Base-by-base conservation (phyloP, 768 basidiomycete species). In the Tylopilus cervinicoccineus region DNA sequence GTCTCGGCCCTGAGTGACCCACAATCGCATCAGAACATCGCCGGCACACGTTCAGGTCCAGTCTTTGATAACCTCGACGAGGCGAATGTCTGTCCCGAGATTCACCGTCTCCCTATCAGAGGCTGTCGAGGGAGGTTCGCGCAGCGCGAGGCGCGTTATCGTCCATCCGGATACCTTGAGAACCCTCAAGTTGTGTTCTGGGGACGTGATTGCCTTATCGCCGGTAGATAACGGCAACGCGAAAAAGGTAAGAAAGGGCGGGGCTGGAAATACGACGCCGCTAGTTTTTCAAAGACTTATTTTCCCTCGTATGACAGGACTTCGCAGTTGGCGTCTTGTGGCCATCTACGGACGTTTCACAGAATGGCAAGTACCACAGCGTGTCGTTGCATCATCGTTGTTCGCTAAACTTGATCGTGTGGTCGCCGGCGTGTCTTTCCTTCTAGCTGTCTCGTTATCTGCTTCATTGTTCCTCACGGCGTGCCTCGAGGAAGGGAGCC, bases 271-370 rank as follows among this genome's bases (percentile, higher is more conserved):
- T 48, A 36, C 42, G 14, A 43, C 47, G 23, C 28, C 38, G 27
- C 47, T 39, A 37, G 32, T 46, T 37, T 49, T 50, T 43, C 17
- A 53, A 23, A n/a, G 54, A 47, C 41, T 57, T 32, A 57, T 56
- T 57, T 53, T 47, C 41, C 41, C 53, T 31, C 36, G 19, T 42
- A 38, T 56, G 54, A 53, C 59, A 86, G 84, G 66, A 73, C 37
- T 83, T 83, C 63, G 78, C 83, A 12, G 71, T 89, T 45, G 89
- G 88, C 6, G 69, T 82, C 38, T 76, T 78, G 56, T 91, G 88
- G 88, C 87, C 88, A n/a, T 85, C 83, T 32, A 58, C 75, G 38
- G 84, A 86, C 8, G 45, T 83, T 46, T 61, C 79, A 23, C 74
- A 73, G 43, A 77, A 81, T 51, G 70, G 88, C 86, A 64, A 59